Conservation (phyloP, 1,284 basidiomycete species). For the Cryptococcus wingfieldii region DNA sequence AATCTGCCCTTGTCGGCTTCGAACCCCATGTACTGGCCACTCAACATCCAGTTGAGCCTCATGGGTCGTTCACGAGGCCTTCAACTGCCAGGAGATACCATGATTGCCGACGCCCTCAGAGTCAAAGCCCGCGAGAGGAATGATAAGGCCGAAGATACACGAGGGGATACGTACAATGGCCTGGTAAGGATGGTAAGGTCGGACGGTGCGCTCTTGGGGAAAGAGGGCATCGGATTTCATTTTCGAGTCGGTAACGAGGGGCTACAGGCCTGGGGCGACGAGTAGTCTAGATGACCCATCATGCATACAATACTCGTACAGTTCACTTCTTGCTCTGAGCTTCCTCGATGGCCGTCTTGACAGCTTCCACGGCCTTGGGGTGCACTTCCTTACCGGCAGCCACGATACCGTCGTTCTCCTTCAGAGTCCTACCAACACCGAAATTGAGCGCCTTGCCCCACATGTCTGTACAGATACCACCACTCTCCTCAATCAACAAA, state of each 20-base stretch:
- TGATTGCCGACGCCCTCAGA: conserved; percentile 33
- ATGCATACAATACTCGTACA: background rate
- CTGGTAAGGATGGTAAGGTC: conserved; percentile 26
- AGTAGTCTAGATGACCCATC: background rate
- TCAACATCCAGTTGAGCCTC: conserved; percentile 40
- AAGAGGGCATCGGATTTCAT: conserved; percentile 21
- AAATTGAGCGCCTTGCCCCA: conserved; percentile 77
- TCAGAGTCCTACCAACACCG: conserved; percentile 77
- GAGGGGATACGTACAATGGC: conserved; percentile 19
- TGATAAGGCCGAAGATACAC: conserved; percentile 2
- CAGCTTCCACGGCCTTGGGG: conserved; percentile 64
- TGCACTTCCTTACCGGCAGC: conserved; percentile 69
- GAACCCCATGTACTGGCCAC: conserved; percentile 20
- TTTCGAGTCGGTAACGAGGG: conserved; percentile 30
- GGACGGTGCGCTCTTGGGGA: conserved; percentile 13
- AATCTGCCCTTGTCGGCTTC: background rate
- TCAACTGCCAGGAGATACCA: conserved; percentile 37
- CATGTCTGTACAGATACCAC: conserved; percentile 80
- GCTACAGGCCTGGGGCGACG: conserved; percentile 22
- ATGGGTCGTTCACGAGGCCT: conserved; percentile 20
- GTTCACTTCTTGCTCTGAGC: conserved; percentile 18
- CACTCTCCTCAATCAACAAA: conserved; percentile 82
- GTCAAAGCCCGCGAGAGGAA: conserved; percentile 5
- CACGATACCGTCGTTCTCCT: conserved; percentile 82
- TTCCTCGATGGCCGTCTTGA: conserved; percentile 61